A percentile compares a stretch with the other conserved stretches of the same genome.
phyloP scores from a whole-genome alignment of 306 rosid species.

The Abrus pulchellus region DNA sequence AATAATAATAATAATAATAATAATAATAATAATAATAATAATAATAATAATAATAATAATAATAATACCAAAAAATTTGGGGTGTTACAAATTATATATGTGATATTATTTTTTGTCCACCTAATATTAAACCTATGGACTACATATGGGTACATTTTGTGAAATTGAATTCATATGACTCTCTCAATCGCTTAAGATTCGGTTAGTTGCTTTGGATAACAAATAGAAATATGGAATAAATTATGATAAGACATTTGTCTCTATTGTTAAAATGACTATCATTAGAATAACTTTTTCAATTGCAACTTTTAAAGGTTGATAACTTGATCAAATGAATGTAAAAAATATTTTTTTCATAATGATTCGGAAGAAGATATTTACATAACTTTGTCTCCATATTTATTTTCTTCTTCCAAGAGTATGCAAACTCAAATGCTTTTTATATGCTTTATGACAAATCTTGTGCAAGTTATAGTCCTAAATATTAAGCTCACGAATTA shows the following conservation, averaged over 20 bases:
- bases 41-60: too few relatives aligned
- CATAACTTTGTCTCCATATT: neutral
- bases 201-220: neutral
- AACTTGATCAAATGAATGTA: neutral
- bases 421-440: neutral
- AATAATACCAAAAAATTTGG: too few relatives aligned
- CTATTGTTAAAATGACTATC: neutral
- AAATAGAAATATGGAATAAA: neutral
- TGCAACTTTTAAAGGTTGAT: neutral
- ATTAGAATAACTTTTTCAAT: neutral
- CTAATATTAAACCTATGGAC: neutral
- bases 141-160: neutral
- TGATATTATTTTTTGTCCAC: neutral
- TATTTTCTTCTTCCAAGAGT: neutral
- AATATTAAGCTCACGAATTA: neutral
- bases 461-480: neutral
- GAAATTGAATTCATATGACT: neutral
- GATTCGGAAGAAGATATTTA: neutral
- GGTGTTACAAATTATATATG: neutral
- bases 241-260: neutral
- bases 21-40: too few relatives aligned
- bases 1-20: too few relatives aligned
- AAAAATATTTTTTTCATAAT: neutral
- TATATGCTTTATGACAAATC: neutral
- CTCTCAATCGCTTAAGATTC: neutral